Evolutionary conservation across 2,329 filamentous ascomycete genomes (phyloP).

Genomic region (Samsoniella hepiali): DNA sequence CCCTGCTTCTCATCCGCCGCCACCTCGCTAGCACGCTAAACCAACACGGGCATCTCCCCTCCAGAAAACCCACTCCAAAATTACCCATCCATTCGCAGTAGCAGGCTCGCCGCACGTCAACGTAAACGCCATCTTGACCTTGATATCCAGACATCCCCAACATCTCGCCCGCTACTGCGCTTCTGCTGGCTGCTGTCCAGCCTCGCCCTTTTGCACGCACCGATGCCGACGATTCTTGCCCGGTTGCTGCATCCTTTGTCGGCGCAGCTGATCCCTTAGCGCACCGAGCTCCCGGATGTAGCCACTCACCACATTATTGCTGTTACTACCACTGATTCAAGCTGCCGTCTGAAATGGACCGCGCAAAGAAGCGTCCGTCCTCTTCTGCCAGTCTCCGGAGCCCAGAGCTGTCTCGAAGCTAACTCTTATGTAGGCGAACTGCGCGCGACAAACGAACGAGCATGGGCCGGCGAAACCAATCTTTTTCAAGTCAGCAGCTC

Average conservation of each 20-base stretch:
- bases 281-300: constrained; percentile 46
- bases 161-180: constrained; percentile 1
- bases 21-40: constrained; percentile 10
- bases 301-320: constrained; percentile 33
- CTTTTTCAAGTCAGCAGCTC: constrained; percentile 73
- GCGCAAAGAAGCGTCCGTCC: constrained; percentile 59
- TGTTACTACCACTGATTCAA: constrained; percentile 29
- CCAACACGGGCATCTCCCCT: constrained; percentile 15
- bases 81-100: constrained; percentile 5
- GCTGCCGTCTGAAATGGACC: constrained; percentile 55
- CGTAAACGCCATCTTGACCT: constrained; percentile 7
- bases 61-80: constrained; percentile 16
- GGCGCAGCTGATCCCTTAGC: constrained; percentile 42
- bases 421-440: constrained; percentile 66
- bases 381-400: constrained; percentile 15
- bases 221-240: constrained; percentile 39
- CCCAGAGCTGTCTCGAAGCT: constrained; percentile 20
- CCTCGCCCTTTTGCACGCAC: constrained; percentile 31
- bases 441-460: constrained; percentile 79
- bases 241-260: constrained; percentile 33
- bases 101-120: background rate
- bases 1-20: background rate
- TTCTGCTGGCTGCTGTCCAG: constrained; percentile 20
- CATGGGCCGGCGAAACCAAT: constrained; percentile 89
- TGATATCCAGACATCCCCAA: constrained; percentile 6